Evolutionary conservation across 1,139 yeast species (phyloP).

Genomic region (Candida neerlandica): DNA sequence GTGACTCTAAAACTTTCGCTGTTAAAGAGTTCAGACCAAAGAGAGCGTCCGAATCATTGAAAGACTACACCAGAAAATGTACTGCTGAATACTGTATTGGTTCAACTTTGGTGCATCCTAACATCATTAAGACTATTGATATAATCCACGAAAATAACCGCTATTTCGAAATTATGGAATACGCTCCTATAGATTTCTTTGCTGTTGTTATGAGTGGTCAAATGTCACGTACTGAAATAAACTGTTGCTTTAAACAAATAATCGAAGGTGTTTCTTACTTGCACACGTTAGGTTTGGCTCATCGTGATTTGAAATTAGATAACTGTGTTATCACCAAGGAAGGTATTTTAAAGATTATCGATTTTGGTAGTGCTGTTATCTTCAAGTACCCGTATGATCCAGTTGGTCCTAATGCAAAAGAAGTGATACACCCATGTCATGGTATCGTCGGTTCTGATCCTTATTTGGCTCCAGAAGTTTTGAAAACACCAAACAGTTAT

Average conservation of each 20-base stretch:
- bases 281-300: slow-evolving; percentile 90
- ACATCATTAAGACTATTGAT: slow-evolving; percentile 91
- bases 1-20: slow-evolving; percentile 87
- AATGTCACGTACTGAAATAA: slow-evolving; percentile 82
- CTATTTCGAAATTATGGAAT: slow-evolving; percentile 96
- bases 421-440: slow-evolving; percentile 74
- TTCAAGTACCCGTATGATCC: slow-evolving; percentile 88
- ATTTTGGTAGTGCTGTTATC: slow-evolving; percentile 95
- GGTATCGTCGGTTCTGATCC: slow-evolving; percentile 99
- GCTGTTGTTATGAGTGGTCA: slow-evolving; percentile 97
- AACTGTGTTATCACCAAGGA: slow-evolving; percentile 87
- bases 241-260: slow-evolving; percentile 88
- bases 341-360: slow-evolving; percentile 90
- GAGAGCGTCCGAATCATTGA: slow-evolving; percentile 77
- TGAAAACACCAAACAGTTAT: slow-evolving; percentile 65
- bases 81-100: slow-evolving; percentile 98
- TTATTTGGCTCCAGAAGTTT: slow-evolving; percentile 94
- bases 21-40: slow-evolving; percentile 94
- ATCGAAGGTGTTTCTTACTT: slow-evolving; percentile 81
- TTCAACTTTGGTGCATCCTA: slow-evolving; percentile 91
- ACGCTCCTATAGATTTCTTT: slow-evolving; percentile 93
- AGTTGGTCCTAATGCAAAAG: slow-evolving; percentile 39
- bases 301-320: slow-evolving; percentile 91
- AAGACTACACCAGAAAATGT: slow-evolving; percentile 92
- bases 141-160: slow-evolving; percentile 84